A percentile compares a stretch with the other conserved stretches of the same genome.
Conservation (phyloP, 805 yeast genomes). For the Lipomyces japonicus region DNA sequence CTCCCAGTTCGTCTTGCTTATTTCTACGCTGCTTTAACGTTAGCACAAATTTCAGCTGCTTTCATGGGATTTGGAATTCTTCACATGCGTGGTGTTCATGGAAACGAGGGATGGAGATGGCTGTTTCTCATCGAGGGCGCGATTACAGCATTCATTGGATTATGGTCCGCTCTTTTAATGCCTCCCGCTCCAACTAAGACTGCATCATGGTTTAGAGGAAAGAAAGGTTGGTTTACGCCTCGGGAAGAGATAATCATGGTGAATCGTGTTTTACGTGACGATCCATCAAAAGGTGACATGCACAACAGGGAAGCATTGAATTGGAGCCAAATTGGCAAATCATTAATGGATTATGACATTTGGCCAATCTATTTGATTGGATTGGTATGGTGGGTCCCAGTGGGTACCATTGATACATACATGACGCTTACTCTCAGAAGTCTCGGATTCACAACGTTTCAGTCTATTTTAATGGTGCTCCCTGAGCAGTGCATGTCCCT, state of each 20-base stretch:
- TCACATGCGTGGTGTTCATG: slow-evolving; percentile 45
- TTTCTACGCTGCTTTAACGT: slow-evolving; percentile 53
- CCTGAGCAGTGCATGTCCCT: slow-evolving; percentile 41
- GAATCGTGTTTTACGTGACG: slow-evolving; percentile 58
- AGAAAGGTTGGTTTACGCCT: slow-evolving; percentile 55
- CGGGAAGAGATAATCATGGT: slow-evolving; percentile 57
- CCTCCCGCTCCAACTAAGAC: slow-evolving; percentile 56
- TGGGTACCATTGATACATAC: slow-evolving; percentile 42
- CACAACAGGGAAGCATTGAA: slow-evolving; percentile 55
- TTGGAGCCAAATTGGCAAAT: slow-evolving; percentile 41
- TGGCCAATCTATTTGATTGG: slow-evolving; percentile 57
- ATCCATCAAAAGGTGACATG: slow-evolving; percentile 63
- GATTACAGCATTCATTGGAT: slow-evolving; percentile 53
- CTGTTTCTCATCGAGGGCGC: slow-evolving; percentile 59
- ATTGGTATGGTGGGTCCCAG: slow-evolving; percentile 43
- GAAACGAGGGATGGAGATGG: slow-evolving; percentile 60
- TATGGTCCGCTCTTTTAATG: slow-evolving; percentile 48
- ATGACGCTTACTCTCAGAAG: slow-evolving; percentile 48
- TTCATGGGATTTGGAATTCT: slow-evolving; percentile 51
- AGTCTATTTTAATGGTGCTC: slow-evolving; percentile 51
- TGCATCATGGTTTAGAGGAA: slow-evolving; percentile 46
- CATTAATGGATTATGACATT: slow-evolving; percentile 49
- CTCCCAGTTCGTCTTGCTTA: slow-evolving; percentile 52
- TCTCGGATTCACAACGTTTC: slow-evolving; percentile 52
- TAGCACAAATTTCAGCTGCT: slow-evolving; percentile 44